Evolutionary conservation across 345 rosid species (phyloP).

Genomic region (Eucalyptus melliodora): DNA sequence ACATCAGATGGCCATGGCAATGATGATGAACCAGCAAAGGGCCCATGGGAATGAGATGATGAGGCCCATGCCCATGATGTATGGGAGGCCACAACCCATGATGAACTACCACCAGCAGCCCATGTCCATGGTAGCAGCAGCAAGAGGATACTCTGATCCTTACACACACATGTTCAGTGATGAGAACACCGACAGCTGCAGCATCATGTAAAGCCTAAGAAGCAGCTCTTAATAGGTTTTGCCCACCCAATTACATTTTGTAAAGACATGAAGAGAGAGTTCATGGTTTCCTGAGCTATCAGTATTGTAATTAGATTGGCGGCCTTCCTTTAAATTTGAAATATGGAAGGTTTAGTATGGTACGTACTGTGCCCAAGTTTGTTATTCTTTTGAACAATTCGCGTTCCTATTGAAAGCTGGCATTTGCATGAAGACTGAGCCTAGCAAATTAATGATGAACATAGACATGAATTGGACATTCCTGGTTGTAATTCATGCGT

Average conservation of each 20-base stretch:
- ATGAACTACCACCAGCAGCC: slow-evolving; percentile 29
- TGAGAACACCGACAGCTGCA: slow-evolving; percentile 84
- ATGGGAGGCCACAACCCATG: slow-evolving; percentile 46
- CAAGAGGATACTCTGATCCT: slow-evolving; percentile 26
- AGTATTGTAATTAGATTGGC: background rate
- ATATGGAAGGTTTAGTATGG: background rate
- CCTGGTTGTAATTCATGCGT: background rate
- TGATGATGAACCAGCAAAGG: slow-evolving; percentile 59
- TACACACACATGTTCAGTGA: slow-evolving; percentile 75
- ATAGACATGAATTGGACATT: background rate
- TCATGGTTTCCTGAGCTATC: background rate
- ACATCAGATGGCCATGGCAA: slow-evolving; percentile 28
- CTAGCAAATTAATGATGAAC: background rate
- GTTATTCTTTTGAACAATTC: background rate
- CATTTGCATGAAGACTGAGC: background rate
- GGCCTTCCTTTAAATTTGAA: background rate
- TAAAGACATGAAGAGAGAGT: background rate
- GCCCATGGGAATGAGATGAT: slow-evolving; percentile 52
- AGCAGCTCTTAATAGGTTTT: background rate
- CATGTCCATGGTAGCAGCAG: slow-evolving; percentile 23
- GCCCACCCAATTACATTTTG: background rate
- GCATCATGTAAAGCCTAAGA: slow-evolving; percentile 48
- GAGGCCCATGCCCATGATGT: slow-evolving; percentile 59
- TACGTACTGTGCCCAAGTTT: background rate
- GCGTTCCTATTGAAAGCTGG: background rate